A percentile compares a stretch with the other conserved stretches of the same genome.
Conservation (phyloP, 306 rosid species). For the Pachyrhizus erosus region DNA sequence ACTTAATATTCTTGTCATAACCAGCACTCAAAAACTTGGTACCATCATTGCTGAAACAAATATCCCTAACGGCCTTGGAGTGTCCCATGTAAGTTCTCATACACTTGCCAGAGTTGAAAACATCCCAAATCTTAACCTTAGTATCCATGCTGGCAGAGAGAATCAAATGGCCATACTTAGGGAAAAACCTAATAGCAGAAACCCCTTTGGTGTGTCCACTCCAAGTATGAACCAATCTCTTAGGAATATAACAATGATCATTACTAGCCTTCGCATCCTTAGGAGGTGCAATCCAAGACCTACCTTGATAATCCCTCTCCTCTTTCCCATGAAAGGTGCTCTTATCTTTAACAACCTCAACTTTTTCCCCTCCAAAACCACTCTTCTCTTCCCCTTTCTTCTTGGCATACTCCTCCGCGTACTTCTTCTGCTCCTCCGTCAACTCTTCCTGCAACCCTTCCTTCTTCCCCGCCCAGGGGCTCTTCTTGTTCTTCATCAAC, state of each 20-base stretch:
- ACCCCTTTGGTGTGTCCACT: conserved; percentile 98
- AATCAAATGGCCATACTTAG: conserved; percentile 85
- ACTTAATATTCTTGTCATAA: conserved; percentile 96
- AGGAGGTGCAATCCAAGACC: conserved; percentile 96
- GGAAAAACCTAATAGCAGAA: conserved; percentile 93
- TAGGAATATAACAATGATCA: conserved; percentile 94
- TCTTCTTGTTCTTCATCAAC: conserved; percentile 87
- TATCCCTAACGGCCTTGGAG: conserved; percentile 85
- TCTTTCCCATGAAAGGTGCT: conserved; percentile 95
- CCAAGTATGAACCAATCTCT: conserved; percentile 98
- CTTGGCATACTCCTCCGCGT: conserved; percentile 90
- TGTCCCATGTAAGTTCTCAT: conserved; percentile 99
- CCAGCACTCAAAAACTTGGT: conserved; percentile 87
- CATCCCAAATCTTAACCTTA: conserved; percentile 98
- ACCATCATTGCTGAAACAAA: conserved; percentile 92
- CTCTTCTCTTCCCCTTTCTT: conserved; percentile 92
- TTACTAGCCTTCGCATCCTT: conserved; percentile 91
- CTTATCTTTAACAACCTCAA: conserved; percentile 74
- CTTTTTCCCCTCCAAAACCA: conserved; percentile 77
- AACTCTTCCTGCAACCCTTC: conserved; percentile 77
- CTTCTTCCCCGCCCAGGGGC: conserved; percentile 97
- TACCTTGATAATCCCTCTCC: conserved; percentile 94
- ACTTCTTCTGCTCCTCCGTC: conserved; percentile 91
- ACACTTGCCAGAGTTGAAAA: conserved; percentile 90
- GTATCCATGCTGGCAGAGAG: conserved; percentile 94